Evolutionary conservation across 2,329 filamentous ascomycete species (phyloP), one percentile per base, ranked within the genome.

Genomic region (Colletotrichum eleusines): DNA sequence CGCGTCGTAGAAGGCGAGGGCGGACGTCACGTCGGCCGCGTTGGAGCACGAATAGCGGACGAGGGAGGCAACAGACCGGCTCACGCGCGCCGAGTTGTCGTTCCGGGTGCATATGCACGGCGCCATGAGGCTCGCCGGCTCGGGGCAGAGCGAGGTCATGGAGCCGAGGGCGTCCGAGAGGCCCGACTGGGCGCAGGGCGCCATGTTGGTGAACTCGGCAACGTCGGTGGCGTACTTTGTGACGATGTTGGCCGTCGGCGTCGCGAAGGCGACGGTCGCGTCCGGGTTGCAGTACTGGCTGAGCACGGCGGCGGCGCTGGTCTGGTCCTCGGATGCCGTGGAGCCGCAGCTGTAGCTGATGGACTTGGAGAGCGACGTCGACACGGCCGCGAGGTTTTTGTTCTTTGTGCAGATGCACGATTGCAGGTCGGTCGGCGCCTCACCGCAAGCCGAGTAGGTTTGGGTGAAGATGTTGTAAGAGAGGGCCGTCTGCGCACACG

Each of bases 71-170:
- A 89, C 83, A 7, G 75, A 74, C 55, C 81, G 79, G 75, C 81
- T 86, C 35, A 85, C 79, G 8, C 76, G 73, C 7, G 79, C 75
- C 6, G 84, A 84, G 66, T 88, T 86, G 48, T 84, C 81, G 58
- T 84, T 82, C 75, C 88, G 88, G 53, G 75, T 77, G 76, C 87
- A 89, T 31, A 84, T 84, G 69, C 87, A 89, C 2, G 84, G 83
- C 2, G 86, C 86, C 28, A 86, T 80, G 38, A 82, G 75, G 35
- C 78, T 80, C 12, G 82, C 80, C 2, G 81, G 79, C 28, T 77
- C 69, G 16, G 83, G 83, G 58, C 84, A 86, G 8, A 77, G 64
- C 20, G 69, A 66, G 18, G 54, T 51, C 65, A 81, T 82, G 74
- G 74, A 80, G 78, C 76, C 66, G 38, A 88, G 73, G n/a, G 80